These are phyloP conservation scores for Hemileccinum rubropunctum DNA, from an alignment of 768 basidiomycete genomes.

Conservation along the genomic window DNA sequence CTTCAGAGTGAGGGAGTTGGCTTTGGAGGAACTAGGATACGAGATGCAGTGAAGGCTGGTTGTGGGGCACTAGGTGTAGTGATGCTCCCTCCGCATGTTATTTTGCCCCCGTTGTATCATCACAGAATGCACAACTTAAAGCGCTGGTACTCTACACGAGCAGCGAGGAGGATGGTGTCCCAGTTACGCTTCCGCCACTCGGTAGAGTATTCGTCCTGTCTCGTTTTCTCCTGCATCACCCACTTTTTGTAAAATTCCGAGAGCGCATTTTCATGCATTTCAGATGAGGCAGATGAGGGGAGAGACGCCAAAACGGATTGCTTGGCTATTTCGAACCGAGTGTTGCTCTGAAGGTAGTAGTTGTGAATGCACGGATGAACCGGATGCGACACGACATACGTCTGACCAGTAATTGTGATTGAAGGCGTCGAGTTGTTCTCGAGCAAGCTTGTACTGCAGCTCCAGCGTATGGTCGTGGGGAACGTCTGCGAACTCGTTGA, in stretches of 20 bases:
- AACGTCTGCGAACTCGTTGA: conserved; percentile 57
- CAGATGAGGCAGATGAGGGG: conserved; percentile 45
- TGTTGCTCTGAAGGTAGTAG: conserved; percentile 56
- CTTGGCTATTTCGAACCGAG: conserved; percentile 74
- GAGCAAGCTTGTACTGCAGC: conserved; percentile 66
- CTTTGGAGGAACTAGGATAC: conserved; percentile 46
- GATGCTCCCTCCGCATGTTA: too few relatives aligned
- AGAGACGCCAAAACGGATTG: conserved; percentile 53
- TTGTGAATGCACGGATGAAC: conserved; percentile 3
- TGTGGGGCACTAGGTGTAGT: too few relatives aligned
- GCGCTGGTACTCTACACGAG: conserved; percentile 51
- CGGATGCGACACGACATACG: conserved; percentile 41
- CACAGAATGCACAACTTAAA: conserved; percentile 34
- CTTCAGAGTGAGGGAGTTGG: conserved; percentile 61
- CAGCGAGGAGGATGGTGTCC: conserved; percentile 53
- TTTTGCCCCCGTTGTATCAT: not conserved
- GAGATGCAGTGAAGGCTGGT: conserved; percentile 20
- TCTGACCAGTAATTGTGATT: conserved; percentile 82
- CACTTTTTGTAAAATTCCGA: conserved; percentile 74
- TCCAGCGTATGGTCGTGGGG: conserved; percentile 44
- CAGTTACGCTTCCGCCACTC: conserved; percentile 69
- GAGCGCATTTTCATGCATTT: conserved; percentile 65
- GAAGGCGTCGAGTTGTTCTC: conserved; percentile 70
- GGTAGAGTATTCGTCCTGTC: conserved; percentile 56
- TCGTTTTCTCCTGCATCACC: conserved; percentile 63